A percentile compares a stretch with the other conserved stretches of the same genome.
Evolutionary conservation across 768 basidiomycete genomes (phyloP).

Genomic region (Boletus rex-veris): DNA sequence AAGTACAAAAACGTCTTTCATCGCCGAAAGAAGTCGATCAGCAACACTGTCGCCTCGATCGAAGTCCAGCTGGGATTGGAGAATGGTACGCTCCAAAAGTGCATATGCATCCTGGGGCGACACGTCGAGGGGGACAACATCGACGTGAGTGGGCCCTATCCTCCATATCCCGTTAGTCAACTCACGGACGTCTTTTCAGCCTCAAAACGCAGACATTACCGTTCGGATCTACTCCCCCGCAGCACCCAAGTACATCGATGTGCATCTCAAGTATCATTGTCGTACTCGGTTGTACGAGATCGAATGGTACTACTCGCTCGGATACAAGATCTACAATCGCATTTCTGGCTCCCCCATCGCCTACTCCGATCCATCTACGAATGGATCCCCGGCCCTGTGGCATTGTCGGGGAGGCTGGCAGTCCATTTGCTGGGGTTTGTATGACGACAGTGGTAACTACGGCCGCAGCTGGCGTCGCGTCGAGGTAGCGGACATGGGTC

Average conservation of each 20-base stretch:
- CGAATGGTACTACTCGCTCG: conserved; percentile 9
- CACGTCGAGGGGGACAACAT: neutral
- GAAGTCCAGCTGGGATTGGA: conserved; percentile 5
- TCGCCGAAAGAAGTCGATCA: neutral
- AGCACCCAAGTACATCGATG: conserved; percentile 10
- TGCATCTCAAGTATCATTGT: conserved; percentile 9
- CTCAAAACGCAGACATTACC: neutral
- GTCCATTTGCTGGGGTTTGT: conserved; percentile 7
- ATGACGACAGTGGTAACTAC: conserved; percentile 1
- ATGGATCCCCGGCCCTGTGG: neutral
- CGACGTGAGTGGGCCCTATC: neutral
- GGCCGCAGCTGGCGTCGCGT: neutral
- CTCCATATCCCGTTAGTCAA: no score
- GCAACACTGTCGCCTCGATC: neutral
- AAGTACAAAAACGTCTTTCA: neutral
- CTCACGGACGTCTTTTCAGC: neutral
- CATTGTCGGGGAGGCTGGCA: conserved; percentile 8
- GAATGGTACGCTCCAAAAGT: conserved; percentile 1
- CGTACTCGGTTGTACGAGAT: neutral
- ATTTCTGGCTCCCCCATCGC: no score
- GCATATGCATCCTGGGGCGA: neutral
- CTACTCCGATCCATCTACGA: no score
- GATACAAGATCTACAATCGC: conserved; percentile 1
- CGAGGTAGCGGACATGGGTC: neutral
- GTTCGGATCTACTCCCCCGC: conserved; percentile 9